These are phyloP conservation scores for Apostasia ramifera DNA, from an alignment of 106 monocot genomes.

Conservation along the genomic window DNA sequence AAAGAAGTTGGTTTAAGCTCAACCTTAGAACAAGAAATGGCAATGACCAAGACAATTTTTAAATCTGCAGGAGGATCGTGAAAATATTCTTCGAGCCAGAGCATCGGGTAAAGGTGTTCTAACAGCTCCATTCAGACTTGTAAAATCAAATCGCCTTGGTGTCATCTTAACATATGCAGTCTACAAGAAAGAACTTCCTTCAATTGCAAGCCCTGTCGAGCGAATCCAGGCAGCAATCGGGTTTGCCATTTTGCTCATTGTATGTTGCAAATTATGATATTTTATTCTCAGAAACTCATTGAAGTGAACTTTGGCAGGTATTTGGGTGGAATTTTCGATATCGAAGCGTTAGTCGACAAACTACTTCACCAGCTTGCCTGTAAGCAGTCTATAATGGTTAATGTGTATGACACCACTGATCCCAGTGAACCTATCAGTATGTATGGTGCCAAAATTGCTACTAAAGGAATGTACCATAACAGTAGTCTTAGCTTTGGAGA, in stretches of 20 bases:
- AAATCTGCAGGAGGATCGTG: constrained; percentile 75
- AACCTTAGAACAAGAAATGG: too few species aligned
- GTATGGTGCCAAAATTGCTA: constrained; percentile 69
- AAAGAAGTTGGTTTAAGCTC: too few species aligned
- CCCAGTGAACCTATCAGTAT: constrained; percentile 61
- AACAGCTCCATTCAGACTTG: constrained; percentile 71
- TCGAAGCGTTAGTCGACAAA: constrained; percentile 94
- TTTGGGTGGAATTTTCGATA: constrained; percentile 94
- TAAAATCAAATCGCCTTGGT: constrained; percentile 88
- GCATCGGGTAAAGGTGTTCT: constrained; percentile 86
- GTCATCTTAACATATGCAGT: constrained; percentile 93
- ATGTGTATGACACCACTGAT: constrained; percentile 88
- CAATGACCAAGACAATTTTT: not conserved
- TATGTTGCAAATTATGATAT: too few species aligned
- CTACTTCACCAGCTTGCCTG: constrained; percentile 90
- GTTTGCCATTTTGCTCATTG: constrained; percentile 20
- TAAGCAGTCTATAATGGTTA: constrained; percentile 89
- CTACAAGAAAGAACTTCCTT: constrained; percentile 73
- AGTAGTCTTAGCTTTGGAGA: constrained; percentile 93
- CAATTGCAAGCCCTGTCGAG: constrained; percentile 60
- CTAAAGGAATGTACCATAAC: constrained; percentile 53
- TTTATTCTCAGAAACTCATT: constrained; percentile 1
- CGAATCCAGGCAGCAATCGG: constrained; percentile 75
- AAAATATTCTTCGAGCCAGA: constrained; percentile 84
- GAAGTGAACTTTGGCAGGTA: constrained; percentile 40